Base-by-base conservation (phyloP, 768 basidiomycete genomes). In the Leccinum disarticulatum region DNA sequence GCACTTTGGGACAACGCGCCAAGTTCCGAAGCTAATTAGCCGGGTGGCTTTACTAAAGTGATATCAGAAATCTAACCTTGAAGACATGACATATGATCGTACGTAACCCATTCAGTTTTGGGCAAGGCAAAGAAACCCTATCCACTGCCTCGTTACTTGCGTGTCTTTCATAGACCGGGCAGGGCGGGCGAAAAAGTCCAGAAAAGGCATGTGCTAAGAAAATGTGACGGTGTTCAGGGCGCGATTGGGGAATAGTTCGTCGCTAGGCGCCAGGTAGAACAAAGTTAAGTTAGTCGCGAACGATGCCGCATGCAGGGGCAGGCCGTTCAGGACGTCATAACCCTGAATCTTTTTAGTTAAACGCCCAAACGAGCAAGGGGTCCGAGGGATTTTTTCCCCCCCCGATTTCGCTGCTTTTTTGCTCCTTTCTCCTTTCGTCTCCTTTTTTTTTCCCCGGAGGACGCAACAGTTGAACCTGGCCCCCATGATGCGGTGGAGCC, bases 1-100 rank as follows among this genome's bases (percentile, higher is more conserved):
- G n/a, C n/a, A n/a, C n/a, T n/a, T n/a, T n/a, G n/a, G n/a, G 22
- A 55, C 35, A 27, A 28, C 28, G 56, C 56, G 56, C 56, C 47
- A 58, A 60, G 62, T 48, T 58, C 66, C 55, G 69, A 50, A 28
- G 22, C 10, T 17, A 27, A 51, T 66, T 70, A 64, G 55, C 59
- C 60, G 49, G 52, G 60, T 58, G 54, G 48, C 57, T 63, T 59
- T 55, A 19, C 43, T 47, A 60, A 8, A 52, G 56, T 56, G 56
- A 58, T 41, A 35, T 55, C 53, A 60, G 52, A 60, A 70, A 73
- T 69, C 55, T 71, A 72, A 73, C 70, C 63, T 71, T 72, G 67
- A 56, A 57, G 17, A 57, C 53, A 38, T 54, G 53, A 57, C 64
- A 52, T 57, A 65, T 54, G 47, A 64, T 54, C 57, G 46, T 61